These are phyloP conservation scores for Xylaria castorea DNA, from an alignment of 495 filamentous ascomycete species.

Conservation along the genomic window DNA sequence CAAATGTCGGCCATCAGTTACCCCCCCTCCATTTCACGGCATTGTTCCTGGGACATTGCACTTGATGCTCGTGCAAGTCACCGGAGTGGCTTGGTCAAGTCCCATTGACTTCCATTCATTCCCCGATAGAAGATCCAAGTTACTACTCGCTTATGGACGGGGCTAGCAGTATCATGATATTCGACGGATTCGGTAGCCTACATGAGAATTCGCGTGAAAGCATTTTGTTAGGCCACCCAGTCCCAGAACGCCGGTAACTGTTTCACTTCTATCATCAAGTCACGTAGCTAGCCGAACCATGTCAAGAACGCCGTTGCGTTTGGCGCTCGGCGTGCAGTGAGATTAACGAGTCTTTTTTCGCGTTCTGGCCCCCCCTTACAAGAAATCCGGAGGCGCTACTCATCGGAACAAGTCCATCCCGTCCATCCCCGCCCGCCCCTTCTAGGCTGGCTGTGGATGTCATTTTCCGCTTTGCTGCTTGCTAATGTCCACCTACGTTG, in stretches of 20 bases:
- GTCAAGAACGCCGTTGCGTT: constrained; percentile 29
- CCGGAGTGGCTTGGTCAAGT: neutral
- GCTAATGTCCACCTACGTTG: constrained; percentile 20
- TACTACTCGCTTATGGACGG: neutral
- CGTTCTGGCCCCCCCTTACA: neutral
- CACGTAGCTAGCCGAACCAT: constrained; percentile 32
- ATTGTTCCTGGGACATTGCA: neutral
- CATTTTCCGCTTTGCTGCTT: neutral
- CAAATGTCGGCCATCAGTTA: neutral
- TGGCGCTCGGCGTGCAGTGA: constrained; percentile 19
- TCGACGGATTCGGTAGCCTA: constrained; percentile 17
- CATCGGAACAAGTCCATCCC: constrained; percentile 25
- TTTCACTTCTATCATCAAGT: constrained; percentile 36
- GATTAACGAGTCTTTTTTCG: constrained; percentile 7
- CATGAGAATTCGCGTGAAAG: constrained; percentile 17
- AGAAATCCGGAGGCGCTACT: neutral
- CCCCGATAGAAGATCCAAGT: neutral
- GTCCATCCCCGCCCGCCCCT: constrained; percentile 33
- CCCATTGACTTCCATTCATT: neutral
- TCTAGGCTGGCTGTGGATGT: constrained; percentile 2
- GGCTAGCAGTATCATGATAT: constrained; percentile 23
- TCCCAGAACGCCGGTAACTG: constrained; percentile 43
- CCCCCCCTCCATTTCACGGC: neutral
- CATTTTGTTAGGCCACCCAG: constrained; percentile 36
- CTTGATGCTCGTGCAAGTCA: constrained; percentile 3